phyloP scores from a whole-genome alignment of 2,329 filamentous ascomycete genomes.

The Ilyonectria mors-panacis region DNA sequence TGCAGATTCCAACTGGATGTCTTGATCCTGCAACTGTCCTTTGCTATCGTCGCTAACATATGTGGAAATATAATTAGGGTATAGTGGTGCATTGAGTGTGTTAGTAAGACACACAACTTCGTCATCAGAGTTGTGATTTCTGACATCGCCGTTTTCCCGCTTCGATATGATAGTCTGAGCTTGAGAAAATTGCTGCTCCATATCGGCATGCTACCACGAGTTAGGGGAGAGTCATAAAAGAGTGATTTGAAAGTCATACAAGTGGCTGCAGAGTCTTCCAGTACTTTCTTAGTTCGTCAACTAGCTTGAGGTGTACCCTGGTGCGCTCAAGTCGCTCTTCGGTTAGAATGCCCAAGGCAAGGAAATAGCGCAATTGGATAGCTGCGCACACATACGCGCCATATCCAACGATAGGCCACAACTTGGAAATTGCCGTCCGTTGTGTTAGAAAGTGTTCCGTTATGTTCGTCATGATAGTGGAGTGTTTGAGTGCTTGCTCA shows the following conservation, averaged over 20 bases:
- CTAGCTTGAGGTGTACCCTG: background rate
- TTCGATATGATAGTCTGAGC: background rate
- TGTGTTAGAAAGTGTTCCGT: background rate
- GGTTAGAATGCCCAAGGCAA: background rate
- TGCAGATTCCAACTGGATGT: background rate
- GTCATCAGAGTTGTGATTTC: background rate
- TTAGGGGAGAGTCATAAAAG: background rate
- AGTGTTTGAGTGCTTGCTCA: conserved; percentile 4
- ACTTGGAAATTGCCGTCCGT: background rate
- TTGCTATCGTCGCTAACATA: background rate
- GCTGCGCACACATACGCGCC: conserved; percentile 4
- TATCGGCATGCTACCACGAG: background rate
- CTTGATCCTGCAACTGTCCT: background rate
- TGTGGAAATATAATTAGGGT: background rate
- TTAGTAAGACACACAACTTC: background rate
- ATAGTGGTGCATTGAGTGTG: background rate
- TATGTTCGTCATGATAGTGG: background rate
- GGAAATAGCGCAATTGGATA: background rate
- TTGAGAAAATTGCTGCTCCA: background rate
- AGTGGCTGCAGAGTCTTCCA: conserved; percentile 4
- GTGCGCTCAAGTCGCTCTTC: background rate
- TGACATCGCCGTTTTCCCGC: background rate
- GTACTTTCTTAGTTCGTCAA: background rate
- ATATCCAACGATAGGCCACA: conserved; percentile 1
- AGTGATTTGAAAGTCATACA: background rate